Evolutionary conservation across 176 grass and related monocot genomes (phyloP), one percentile per base, ranked within the genome.

Genomic region (Typha latifolia): DNA sequence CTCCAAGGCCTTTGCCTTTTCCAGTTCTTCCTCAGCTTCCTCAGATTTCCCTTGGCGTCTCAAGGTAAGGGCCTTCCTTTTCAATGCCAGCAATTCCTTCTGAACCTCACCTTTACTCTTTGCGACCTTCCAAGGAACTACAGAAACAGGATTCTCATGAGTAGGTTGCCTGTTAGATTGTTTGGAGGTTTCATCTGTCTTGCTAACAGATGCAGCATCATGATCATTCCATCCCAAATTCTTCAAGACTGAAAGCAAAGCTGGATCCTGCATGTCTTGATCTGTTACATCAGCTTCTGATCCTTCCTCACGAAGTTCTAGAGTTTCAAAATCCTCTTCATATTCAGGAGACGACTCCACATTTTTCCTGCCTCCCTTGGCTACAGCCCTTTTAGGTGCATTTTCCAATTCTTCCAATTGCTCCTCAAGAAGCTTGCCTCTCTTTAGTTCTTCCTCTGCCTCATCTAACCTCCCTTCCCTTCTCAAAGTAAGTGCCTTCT

Each of bases 361-460:
- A 67, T 18, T 67, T 50, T 27, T 67, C 50, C 13, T 66, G 52
- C 59, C 82, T 61, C 76, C 79, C 59, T 82, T 70, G 62, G 51
- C 14, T 49, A 65, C 56, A 64, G 73, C 62, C 69, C 29, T 72
- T 23, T 77, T 82, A 1, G 80, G 64, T 51, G 78, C 80, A 69
- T 63, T 92, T 62, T 97, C 88, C 71, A 88, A 73, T 63, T 92
- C 88, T 89, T 92, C 93, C 9, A 92, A 82, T 82, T 92, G 85
- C 72, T 86, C 81, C 78, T 92, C 93, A 74, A 97, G 82, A 86
- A 82, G 0, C 15, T 69, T 84, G 13, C 88, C 88, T 86, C 88
- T 91, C 73, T 78, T 91, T 27, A 97, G 43, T 37, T 86, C 85
- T 80, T 91, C 81, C 47, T 97, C 93, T 5, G 93, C 81, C 19